Evolutionary conservation across 2,329 filamentous ascomycete species (phyloP), one percentile per base, ranked within the genome.

Genomic region (Tolypocladium ovalisporum): DNA sequence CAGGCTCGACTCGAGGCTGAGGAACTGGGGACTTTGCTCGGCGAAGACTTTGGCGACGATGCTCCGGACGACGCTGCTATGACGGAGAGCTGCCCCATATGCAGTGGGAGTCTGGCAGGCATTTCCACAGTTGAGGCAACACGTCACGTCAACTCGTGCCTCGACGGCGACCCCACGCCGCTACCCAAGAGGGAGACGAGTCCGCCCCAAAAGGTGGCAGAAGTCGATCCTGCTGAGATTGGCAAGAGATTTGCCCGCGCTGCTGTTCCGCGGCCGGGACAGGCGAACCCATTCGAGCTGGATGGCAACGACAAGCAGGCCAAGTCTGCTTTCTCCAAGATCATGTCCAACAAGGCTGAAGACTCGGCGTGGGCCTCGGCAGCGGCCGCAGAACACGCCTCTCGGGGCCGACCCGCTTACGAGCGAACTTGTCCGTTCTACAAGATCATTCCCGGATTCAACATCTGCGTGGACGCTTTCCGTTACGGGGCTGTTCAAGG

Each of bases 351-450:
- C 7, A 91, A 96, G 65, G 89, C 88, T 6, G 94, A 99, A 74
- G 88, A 96, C 68, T 80, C 85, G 1, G 94, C 94, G 1, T 99
- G 94, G 94, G 86, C 88, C 1, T 84, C 83, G 39, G 94, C 94
- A 15, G 91, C 93, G 0, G 88, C 90, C 1, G 80, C 88, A 1
- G 91, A 96, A 68, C 76, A 82, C 34, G 82, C 88, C 1, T 86
- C 91, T 2, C 82, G 90, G 44, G 93, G 94, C 27, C 94, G 90
- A 67, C 89, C 88, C 22, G 87, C 92, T 0, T 94, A 93, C 66
- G 83, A 93, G 66, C 84, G 94, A 54, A 97, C 90, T 0, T 99
- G 94, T 67, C 94, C 94, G 0, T 99, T 99, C 66, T 99, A 99
- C 77, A 99, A 99, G 72, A 97, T 97, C 62, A 86, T 99, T 74